Base-by-base conservation (phyloP, 2,329 filamentous ascomycete species). In the Aspergillus caelatus region DNA sequence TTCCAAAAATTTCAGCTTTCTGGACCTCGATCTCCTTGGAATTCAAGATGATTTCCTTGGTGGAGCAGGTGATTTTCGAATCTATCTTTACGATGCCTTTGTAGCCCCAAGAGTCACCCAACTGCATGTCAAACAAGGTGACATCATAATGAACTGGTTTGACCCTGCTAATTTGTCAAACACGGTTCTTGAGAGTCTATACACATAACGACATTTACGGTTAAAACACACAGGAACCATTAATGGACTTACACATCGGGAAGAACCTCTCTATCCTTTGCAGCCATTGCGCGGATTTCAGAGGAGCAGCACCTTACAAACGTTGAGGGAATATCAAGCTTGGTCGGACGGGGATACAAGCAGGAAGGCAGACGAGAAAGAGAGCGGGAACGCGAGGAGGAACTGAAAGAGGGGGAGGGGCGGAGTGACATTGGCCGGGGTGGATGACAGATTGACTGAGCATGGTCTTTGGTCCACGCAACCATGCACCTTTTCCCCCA, bases 81-180 rank as follows among this genome's bases (percentile, higher is more conserved):
- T 91, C 86, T 77, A 99, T 96, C 68, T 88, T 90, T 67, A 97
- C 92, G 23, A 85, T 88, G 68, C 95, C 95, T 81, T 94, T 88
- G 82, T 94, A 99, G 64, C 86, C 88, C 89, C 94, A 97, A 64
- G 81, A 81, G 61, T 86, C 86, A 67, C 86, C 85, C 60, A 88
- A 81, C 70, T 97, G 89, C 67, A 99, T 82, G 71, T 95, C 90
- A 74, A 85, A 88, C 71, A 99, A 86, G 61, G 90, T 92, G 68
- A 99, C 84, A 73, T 87, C 84, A 81, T 99, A 99, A 82, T 98
- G 93, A 66, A 84, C 82, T 2, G 95, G 93, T 81, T 93, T 94
- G 75, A 94, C 88, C 74, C 87, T 89, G 43, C 70, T 53, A 43
- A 32, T 32, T 21, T 21, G 54, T 65, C 60, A 61, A 60, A 7